Evolutionary conservation across 73 alveolate species (phyloP), one percentile per base, ranked within the genome.

Genomic region (Tetrahymena borealis): DNA sequence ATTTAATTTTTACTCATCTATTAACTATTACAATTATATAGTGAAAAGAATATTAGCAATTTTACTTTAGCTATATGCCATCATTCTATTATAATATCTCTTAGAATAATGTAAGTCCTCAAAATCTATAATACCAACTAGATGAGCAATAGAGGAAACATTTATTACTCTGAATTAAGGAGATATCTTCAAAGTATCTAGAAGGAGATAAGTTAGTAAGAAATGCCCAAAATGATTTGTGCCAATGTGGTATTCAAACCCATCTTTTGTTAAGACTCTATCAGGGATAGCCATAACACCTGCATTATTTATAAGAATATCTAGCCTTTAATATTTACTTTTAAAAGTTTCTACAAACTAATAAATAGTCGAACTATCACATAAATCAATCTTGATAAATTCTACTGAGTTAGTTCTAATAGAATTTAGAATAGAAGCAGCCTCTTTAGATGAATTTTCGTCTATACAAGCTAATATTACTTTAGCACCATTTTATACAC

Each of bases 261-360:
- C 38, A 16, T 93, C 85, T 31, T 93, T 93, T 12, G 95, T 85
- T 10, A 32, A 38, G 37, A 31, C n/a, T 20, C 91, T 60, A 20
- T 90, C 79, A n/a, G 43, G 32, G 18, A 92, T 40, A 85, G 93
- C 95, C 95, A 93, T 93, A 18, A 93, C 93, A n/a, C 95, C 95
- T 85, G 95, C 95, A 40, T 93, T 93, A 93, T 93, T 93, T 41
- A 93, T 90, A n/a, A 93, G 93, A 11, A 93, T 93, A 85, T 93
- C 95, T 15, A 93, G 40, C 15, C 79, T 35, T 32, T 39, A 39
- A 32, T 93, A 79, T 36, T 39, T 33, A 32, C 41, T 93, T 60
- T 78, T 32, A 93, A 93, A 93, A 32, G 37, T 43, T 31, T 28
- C 32, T 3, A 40, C 93, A 32, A 90, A 39, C 37, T 85, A 32